Base-by-base conservation (phyloP, 495 filamentous ascomycete species). In the Neurospora hispaniola region DNA sequence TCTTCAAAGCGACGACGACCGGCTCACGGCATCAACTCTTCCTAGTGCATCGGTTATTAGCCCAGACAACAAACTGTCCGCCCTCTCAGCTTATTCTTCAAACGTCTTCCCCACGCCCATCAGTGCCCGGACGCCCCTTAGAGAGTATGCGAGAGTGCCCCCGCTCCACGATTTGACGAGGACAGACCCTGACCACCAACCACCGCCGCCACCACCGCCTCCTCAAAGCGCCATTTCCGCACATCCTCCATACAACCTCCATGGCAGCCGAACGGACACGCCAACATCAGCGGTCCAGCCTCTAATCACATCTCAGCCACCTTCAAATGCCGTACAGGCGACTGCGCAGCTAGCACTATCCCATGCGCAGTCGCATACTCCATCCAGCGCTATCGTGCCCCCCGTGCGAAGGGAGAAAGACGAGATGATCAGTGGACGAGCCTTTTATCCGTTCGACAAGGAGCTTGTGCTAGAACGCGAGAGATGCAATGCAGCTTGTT, bases 391-490 rank as follows among this genome's bases (percentile, higher is more conserved):
- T 18, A 66, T 27, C 27, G 54, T 66, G 27, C 54, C 54, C 54
- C 12, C 35, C 54, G 2, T 35, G 27, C 81, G 88, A 42, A 91
- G 90, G 0, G 93, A 98, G 79, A 97, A 96, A 80, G 93, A 97
- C 69, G 96, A 97, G 81, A 99, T 99, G 96, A 85, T 97, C 4
- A 86, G 84, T 54, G 93, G 94, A n/a, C 86, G 94, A 38, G 86
- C 89, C 11, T 98, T 94, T 79, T 89, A 89, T 69, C 92, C 93
- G 1, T 92, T 90, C 74, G 89, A 92, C 77, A 86, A 89, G 59
- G 90, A 93, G 74, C 87, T 99, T 9, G 87, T 94, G 4, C 87
- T 94, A 68, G 96, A 98, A 75, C 90, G 96, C 31, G 92, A 97
- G 77, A 85, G 90, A 74, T 99, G 96, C 83, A 94, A 90, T 76